Base-by-base conservation (phyloP, 257 asterid species). In the Nicotiana tabacum region DNA sequence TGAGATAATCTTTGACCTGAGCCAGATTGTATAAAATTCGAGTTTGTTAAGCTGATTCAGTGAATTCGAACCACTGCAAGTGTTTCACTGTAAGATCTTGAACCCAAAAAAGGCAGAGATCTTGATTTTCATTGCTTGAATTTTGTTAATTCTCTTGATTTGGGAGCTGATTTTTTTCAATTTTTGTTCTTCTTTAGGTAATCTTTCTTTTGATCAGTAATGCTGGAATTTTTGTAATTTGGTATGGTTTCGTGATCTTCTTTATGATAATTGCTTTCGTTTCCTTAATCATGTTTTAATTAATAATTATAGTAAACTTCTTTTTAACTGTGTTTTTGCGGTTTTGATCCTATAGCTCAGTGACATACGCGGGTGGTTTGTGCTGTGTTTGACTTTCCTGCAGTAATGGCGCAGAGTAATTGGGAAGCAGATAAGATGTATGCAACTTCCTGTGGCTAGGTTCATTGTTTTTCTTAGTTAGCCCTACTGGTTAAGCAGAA, bases 341-440 rank as follows among this genome's bases (percentile, higher is more conserved):
- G 58, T 53, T 53, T 12, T 13, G 58, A 53, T 53, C 58, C 17
- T 53, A 15, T 53, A 48, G 61, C 62, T 48, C 35, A 46, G 61
- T 72, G 79, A 72, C 51, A 46, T 12, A 24, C 7, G 21, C 61
- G 12, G 51, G 12, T 43, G 18, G 11, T 43, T 43, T 39, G 35
- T 70, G 35, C 6, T 70, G 78, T 46, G 39, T 72, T 46, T 24
- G 80, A 74, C 24, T 65, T 53, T 30, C 39, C n/a, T 81, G 82
- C 51, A 81, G 58, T 84, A 89, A 94, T 96, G 99, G 95, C 99
- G 48, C 98, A 91, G 96, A 96, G 97, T 88, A 93, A 94, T 84
- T 96, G 99, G 99, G 99, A 96, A 89, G 99, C 98, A 55, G 98
- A 96, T 89, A 96, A 94, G 93, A 96, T 96, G 99, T 96, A 91